Evolutionary conservation across 148 eudicot species (phyloP).

Genomic region (Cornus florida): DNA sequence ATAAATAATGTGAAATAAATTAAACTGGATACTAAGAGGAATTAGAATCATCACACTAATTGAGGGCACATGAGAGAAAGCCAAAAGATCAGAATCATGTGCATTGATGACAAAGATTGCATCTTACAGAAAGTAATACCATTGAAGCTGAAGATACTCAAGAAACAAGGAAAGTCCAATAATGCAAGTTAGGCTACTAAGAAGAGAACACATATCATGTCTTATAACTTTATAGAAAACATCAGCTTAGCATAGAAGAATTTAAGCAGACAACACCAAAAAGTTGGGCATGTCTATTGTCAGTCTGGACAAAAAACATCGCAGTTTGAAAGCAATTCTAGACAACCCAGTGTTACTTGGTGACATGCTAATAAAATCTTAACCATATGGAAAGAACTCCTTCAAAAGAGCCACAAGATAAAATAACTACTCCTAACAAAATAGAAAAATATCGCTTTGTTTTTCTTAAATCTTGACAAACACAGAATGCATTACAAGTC

Average conservation of each 20-base stretch:
- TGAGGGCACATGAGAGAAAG: neutral
- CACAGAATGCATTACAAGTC: neutral
- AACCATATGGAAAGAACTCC: neutral
- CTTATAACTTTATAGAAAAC: neutral
- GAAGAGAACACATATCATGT: neutral
- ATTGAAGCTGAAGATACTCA: neutral
- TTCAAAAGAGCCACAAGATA: neutral
- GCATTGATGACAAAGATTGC: neutral
- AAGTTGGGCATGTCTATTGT: neutral
- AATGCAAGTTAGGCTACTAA: neutral
- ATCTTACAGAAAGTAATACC: neutral
- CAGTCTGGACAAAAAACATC: neutral
- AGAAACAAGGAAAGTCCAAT: neutral
- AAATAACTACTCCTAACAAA: neutral
- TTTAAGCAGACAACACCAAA: neutral
- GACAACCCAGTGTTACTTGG: neutral
- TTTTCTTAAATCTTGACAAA: neutral
- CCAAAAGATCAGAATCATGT: constrained; percentile 6
- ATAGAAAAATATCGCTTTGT: neutral
- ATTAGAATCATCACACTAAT: no score
- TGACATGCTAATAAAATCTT: neutral
- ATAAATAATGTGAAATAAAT: neutral
- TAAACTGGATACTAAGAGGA: no score
- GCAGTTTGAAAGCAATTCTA: neutral
- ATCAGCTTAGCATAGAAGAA: neutral